Base-by-base conservation (phyloP, 2,329 filamentous ascomycete genomes). In the Diaporthe ilicicola region DNA sequence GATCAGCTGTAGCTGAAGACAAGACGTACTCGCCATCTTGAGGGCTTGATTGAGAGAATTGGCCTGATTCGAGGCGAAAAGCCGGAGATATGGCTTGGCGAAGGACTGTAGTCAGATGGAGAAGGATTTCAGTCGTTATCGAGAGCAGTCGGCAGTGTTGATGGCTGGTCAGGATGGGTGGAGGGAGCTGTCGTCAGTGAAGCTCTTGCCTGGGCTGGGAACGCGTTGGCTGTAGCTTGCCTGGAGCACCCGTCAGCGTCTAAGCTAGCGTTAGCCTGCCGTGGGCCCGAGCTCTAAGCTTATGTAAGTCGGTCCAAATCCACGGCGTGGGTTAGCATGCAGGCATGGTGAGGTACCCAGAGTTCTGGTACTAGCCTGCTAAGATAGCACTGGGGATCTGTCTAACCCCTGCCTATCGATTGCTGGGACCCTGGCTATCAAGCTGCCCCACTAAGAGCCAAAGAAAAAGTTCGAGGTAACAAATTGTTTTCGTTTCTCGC, bases 1-100 rank as follows among this genome's bases (percentile, higher is more conserved):
- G 48, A 37, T 37, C n/a, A 74, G 72, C 53, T 73, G 56, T 54
- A 69, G 74, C 59, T 44, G 62, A 55, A 39, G 50, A 37, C 53
- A 67, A 71, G 59, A 80, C 84, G 70, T 77, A 86, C 87, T 85
- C 82, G 86, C 88, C 87, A 88, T 88, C 78, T 78, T 85, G 84
- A 78, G 74, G 76, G 74, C 54, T 66, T 51, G 56, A 17, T 59
- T 22, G 27, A 15, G 51, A 4, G 29, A 32, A 32, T 64, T 50
- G 59, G 34, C 19, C n/a, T 24, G 44, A 15, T 53, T 13, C 29
- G 24, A n/a, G 44, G 13, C 29, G 32, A 10, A 15, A 10, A 27
- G 5, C 39, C 24, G 22, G 42, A 22, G 8, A 6, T 54, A 3
- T 7, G 44, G 15, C 8, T 37, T 42, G 19, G 19, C 1, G 12